Percentiles rank a stretch among this genome's conserved stretches.
Conservation (phyloP, 1,139 yeast genomes). For the Suhomyces wounanorum region DNA sequence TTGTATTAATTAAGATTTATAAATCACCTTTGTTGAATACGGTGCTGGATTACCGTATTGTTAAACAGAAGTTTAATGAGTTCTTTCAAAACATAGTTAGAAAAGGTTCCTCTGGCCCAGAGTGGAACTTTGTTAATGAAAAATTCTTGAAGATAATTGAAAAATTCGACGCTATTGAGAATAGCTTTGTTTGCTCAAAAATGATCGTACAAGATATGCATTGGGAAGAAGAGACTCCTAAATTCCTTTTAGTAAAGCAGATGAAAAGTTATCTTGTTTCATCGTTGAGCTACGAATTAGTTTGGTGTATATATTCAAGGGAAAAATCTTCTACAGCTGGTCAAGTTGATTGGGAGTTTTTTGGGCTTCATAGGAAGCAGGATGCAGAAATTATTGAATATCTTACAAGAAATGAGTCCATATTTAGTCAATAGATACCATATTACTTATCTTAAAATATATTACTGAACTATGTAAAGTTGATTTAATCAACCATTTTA, state of each 20-base stretch:
- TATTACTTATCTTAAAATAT: background rate
- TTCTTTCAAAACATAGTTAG: constrained; percentile 22
- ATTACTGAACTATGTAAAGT: background rate
- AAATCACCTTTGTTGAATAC: constrained; percentile 39
- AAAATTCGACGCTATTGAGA: constrained; percentile 30
- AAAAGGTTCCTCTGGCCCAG: constrained; percentile 11
- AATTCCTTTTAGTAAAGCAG: constrained; percentile 35
- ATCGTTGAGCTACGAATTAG: constrained; percentile 43
- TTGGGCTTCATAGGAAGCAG: constrained; percentile 27
- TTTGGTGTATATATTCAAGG: constrained; percentile 41
- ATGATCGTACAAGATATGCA: constrained; percentile 5
- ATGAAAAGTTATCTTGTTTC: constrained; percentile 44
- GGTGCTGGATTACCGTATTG: constrained; percentile 32
- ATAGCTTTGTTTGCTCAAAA: constrained; percentile 12
- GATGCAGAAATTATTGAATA: constrained; percentile 27
- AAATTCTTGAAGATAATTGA: constrained; percentile 33
- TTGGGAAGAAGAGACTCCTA: constrained; percentile 9
- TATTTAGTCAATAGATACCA: constrained; percentile 7
- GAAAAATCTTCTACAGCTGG: constrained; percentile 16
- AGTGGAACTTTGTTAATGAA: constrained; percentile 30
- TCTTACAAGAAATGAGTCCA: constrained; percentile 20
- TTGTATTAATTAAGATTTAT: constrained; percentile 37
- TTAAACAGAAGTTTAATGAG: constrained; percentile 33
- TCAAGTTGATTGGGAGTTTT: constrained; percentile 30
- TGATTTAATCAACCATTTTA: background rate